Conservation (phyloP, 192 early-diverging fungal species). For the Cladochytrium replicatum region DNA sequence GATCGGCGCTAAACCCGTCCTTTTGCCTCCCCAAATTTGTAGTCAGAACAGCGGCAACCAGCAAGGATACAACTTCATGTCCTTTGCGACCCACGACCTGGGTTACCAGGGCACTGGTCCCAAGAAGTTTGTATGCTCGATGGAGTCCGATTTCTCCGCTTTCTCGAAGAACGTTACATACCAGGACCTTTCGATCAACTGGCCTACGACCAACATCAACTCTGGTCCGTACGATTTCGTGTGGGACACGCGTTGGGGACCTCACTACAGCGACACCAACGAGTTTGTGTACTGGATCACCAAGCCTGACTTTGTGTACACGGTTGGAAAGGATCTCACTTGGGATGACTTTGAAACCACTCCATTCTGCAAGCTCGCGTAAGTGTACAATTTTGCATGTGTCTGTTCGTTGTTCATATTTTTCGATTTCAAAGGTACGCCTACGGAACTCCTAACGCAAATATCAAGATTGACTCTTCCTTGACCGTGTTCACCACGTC, state of each 20-base stretch:
- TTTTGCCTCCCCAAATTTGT: too few species aligned
- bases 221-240: background rate
- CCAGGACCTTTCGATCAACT: background rate
- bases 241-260: background rate
- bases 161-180: background rate
- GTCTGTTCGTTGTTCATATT: too few species aligned
- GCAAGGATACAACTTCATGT: background rate
- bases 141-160: background rate
- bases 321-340: background rate
- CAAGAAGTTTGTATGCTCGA: background rate
- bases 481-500: background rate
- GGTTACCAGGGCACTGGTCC: background rate
- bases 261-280: background rate
- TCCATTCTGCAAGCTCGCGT: background rate
- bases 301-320: background rate
- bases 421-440: background rate
- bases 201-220: background rate
- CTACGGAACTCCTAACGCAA: background rate
- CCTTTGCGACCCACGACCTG: background rate
- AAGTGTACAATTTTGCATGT: too few species aligned
- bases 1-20: too few species aligned
- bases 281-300: background rate
- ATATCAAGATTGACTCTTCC: background rate
- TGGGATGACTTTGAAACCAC: background rate
- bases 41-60: too few species aligned